Evolutionary conservation across 495 filamentous ascomycete species (phyloP).

Genomic region (Geoglossum glabrum): DNA sequence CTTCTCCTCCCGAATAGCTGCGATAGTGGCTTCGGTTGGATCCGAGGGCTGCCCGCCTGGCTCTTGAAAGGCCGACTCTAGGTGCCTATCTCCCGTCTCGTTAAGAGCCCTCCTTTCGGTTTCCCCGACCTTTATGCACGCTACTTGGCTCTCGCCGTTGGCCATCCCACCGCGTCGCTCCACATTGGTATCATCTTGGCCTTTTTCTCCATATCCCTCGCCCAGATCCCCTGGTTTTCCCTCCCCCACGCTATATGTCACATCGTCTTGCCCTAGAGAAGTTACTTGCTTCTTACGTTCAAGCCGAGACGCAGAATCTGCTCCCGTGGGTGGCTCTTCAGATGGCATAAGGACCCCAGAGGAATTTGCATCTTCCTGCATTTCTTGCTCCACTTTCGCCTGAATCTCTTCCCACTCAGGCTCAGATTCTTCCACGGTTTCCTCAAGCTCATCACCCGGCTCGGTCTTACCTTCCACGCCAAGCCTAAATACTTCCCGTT

Average conservation of each 20-base stretch:
- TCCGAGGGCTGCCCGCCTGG: not conserved
- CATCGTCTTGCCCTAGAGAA: too few species aligned
- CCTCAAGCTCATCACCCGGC: slow-evolving; percentile 11
- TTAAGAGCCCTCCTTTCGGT: too few species aligned
- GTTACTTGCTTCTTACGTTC: too few species aligned
- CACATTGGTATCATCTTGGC: too few species aligned
- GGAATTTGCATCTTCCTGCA: slow-evolving; percentile 30
- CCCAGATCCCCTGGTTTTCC: too few species aligned
- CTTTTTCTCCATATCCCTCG: too few species aligned
- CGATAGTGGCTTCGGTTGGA: not conserved
- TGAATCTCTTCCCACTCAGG: slow-evolving; percentile 31
- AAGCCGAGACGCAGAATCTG: not conserved
- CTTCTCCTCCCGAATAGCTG: not conserved
- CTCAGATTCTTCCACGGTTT: not conserved
- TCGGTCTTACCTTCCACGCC: slow-evolving; percentile 8
- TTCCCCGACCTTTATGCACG: too few species aligned
- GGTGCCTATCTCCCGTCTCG: too few species aligned
- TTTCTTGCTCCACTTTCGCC: slow-evolving; percentile 30
- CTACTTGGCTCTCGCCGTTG: too few species aligned
- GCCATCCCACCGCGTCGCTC: too few species aligned
- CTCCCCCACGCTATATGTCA: too few species aligned
- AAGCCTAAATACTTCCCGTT: slow-evolving; percentile 38
- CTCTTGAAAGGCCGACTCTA: not conserved
- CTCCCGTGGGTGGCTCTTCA: not conserved
- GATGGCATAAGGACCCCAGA: not conserved